Base-by-base conservation (phyloP, 331 rosid species). In the Stylosanthes scabra region DNA sequence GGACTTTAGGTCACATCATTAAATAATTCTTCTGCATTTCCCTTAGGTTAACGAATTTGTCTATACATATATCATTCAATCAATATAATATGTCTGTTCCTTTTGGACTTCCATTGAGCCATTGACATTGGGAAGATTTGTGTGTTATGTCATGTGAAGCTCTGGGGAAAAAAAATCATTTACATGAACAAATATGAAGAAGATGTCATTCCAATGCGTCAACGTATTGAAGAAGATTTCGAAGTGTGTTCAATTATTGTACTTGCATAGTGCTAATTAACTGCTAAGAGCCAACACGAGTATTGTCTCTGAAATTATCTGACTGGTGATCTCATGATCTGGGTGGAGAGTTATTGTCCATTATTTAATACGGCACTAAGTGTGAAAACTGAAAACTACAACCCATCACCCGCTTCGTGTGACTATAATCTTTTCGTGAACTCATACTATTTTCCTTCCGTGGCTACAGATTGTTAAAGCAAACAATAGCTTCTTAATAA, bases 1-100 rank as follows among this genome's bases (percentile, higher is more conserved):
- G 45, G 29, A 69, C 49, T 66, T 49, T 49, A 20, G 67, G 29
- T 60, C 74, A 14, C 62, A 28, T 68, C 45, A 58, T 76, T 66
- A 69, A 41, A 72, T 73, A 75, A 59, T 65, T 46, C 25, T 65
- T 52, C 34, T 8, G n/a, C 6, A 52, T 45, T 61, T 70, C 66
- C 46, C 63, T 44, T 1, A 16, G 9, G 74, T 67, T 72, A 51
- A 69, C 44, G 25, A 52, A 64, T 29, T 69, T 56, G 14, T 66
- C 68, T 70, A 56, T 77, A 34, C 29, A 56, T 77, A 34, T 39
- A 15, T 54, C 42, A 71, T 41, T 37, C 34, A 47, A 57, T 58
- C 31, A 55, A 57, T 56, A 10, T 73, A 44, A 52, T 58, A 52
- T 58, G 65, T 56, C 65, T 49, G 54, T 15, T 73, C 50, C 34